Evolutionary conservation across 1,284 basidiomycete genomes (phyloP).

Genomic region (Neolentinus lepideus): DNA sequence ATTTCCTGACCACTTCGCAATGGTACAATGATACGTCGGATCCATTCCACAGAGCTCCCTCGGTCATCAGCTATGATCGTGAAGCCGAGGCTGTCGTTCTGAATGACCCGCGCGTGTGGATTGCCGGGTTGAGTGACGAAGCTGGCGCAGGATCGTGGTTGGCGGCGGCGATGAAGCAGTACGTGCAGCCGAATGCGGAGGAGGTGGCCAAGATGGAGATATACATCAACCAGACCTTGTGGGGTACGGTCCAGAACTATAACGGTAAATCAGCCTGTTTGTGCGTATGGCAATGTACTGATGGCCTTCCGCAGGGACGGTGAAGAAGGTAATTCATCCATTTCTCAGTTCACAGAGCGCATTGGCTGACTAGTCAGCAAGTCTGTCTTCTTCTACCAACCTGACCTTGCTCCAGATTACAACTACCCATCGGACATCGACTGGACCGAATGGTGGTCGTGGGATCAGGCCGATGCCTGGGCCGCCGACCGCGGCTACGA

Average conservation of each 20-base stretch:
- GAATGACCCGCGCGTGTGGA: slow-evolving; percentile 45
- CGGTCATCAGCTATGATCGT: slow-evolving; percentile 50
- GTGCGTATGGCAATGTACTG: neutral
- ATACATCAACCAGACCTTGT: slow-evolving; percentile 40
- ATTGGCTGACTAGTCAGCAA: slow-evolving; percentile 12
- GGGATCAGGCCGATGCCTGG: slow-evolving; percentile 42
- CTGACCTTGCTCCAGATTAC: slow-evolving; percentile 36
- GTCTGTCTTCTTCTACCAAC: slow-evolving; percentile 51
- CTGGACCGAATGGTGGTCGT: slow-evolving; percentile 55
- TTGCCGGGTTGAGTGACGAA: slow-evolving; percentile 51
- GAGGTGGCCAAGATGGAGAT: slow-evolving; percentile 48
- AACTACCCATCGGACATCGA: slow-evolving; percentile 39
- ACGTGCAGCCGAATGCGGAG: slow-evolving; percentile 40
- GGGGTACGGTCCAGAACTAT: slow-evolving; percentile 44
- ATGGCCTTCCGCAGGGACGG: slow-evolving; percentile 26
- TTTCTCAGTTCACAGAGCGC: neutral
- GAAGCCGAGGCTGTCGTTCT: slow-evolving; percentile 40
- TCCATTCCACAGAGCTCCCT: slow-evolving; percentile 48
- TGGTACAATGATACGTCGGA: slow-evolving; percentile 46
- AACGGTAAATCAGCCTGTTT: slow-evolving; percentile 28
- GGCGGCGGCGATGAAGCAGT: slow-evolving; percentile 51
- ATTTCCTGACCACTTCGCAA: slow-evolving; percentile 47
- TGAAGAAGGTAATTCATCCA: slow-evolving; percentile 42
- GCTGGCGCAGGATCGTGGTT: slow-evolving; percentile 54
- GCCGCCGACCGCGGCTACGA: slow-evolving; percentile 50